Evolutionary conservation across 768 basidiomycete species (phyloP).

Genomic region (Guyanaporus albipodus): DNA sequence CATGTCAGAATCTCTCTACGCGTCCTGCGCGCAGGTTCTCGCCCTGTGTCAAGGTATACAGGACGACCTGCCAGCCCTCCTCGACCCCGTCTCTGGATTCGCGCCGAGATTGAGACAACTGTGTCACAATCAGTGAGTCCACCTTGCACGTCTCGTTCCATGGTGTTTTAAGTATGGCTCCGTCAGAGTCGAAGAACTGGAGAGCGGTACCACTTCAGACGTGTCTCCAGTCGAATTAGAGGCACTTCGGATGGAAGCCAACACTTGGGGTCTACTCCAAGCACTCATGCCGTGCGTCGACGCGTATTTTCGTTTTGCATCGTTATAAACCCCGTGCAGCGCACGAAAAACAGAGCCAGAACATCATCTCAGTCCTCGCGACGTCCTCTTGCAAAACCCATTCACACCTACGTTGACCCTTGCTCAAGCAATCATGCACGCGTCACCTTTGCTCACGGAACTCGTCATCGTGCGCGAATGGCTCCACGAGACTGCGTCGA

Average conservation of each 20-base stretch:
- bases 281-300: constrained; percentile 66
- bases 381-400: constrained; percentile 65
- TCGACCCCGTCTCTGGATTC: constrained; percentile 66
- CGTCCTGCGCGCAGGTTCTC: constrained; percentile 66
- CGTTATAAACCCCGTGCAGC: constrained; percentile 32
- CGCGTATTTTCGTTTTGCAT: neutral
- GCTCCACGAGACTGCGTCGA: constrained; percentile 73
- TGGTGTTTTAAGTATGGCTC: neutral
- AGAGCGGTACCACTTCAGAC: constrained; percentile 36
- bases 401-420: constrained; percentile 78
- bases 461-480: constrained; percentile 85
- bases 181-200: constrained; percentile 51
- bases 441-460: constrained; percentile 65
- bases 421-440: constrained; percentile 66
- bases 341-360: constrained; percentile 62
- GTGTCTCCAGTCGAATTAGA: constrained; percentile 52
- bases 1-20: constrained; percentile 45
- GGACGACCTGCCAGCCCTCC: constrained; percentile 54
- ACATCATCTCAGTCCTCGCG: constrained; percentile 44
- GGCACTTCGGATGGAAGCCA: constrained; percentile 64
- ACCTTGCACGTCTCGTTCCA: neutral
- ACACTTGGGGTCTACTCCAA: constrained; percentile 81
- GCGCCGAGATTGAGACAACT: constrained; percentile 57
- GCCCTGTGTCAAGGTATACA: constrained; percentile 51
- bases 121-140: constrained; percentile 55